Evolutionary conservation across 768 basidiomycete species (phyloP), one percentile per base, ranked within the genome.

Genomic region (Steccherinum ochraceum): DNA sequence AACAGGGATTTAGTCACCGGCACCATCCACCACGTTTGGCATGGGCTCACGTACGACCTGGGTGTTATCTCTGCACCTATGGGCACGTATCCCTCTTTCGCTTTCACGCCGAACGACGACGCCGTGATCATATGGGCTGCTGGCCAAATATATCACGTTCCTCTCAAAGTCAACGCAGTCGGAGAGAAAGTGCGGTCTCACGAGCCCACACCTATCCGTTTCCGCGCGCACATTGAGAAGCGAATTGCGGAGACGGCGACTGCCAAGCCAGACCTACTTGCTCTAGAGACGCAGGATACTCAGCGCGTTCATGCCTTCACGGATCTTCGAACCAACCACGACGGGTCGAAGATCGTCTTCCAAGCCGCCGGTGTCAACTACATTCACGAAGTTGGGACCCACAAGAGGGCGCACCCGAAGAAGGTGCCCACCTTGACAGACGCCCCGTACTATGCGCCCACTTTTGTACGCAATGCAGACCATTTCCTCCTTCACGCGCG

Each of bases 81-180:
- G 84, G 84, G 85, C 11, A 89, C 86, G 39, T 89, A 89, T 56
- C 86, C 86, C 0, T 81, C 84, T 1, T 89, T 84, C 59, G 74
- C 85, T 7, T 88, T 88, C 64, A 75, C 80, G 0, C 82, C 81
- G 0, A 64, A 68, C 16, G 78, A 80, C 53, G 71, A 76, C 51
- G 80, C 77, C 1, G 67, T 88, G 48, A 72, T 88, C 54, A 81
- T 88, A 51, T 88, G 86, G 86, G 83, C 86, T 3, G 77, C 82
- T 1, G 86, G 86, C 2, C 77, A 84, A 51, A 85, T 88, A 21
- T 78, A 80, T 61, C 71, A 69, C 12, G 72, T 88, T 11, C 84
- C 86, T 13, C 66, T 87, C 24, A 56, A 67, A 3, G 61, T 60
- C n/a, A 84, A 84, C 57, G 45, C 57, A 2, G 60, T 61, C 13